Conservation (phyloP, 768 basidiomycete species). For the Lanmaoa pseudosensibilis region DNA sequence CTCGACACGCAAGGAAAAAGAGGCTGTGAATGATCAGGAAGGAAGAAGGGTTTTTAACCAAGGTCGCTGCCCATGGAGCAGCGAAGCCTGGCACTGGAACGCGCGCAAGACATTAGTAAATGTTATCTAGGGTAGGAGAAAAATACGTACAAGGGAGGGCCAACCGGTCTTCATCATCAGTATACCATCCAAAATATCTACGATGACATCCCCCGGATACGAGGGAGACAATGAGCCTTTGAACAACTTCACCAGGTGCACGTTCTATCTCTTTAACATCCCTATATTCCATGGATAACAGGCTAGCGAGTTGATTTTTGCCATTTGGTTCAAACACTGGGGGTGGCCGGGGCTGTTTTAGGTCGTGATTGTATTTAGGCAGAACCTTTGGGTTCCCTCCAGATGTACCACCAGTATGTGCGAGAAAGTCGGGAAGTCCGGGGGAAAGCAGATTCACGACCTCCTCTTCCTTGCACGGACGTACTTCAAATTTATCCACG, state of each 20-base stretch:
- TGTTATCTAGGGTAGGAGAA: not conserved
- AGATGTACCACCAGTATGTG: constrained; percentile 16
- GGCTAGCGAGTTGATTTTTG: not conserved
- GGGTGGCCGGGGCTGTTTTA: not conserved
- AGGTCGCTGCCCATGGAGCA: constrained; percentile 19
- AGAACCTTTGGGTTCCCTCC: constrained; percentile 12
- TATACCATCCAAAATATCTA: constrained; percentile 8
- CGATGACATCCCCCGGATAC: not conserved
- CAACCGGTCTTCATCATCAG: constrained; percentile 12
- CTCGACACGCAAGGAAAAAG: constrained; percentile 15
- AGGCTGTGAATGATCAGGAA: constrained; percentile 24
- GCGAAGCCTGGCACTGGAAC: constrained; percentile 11
- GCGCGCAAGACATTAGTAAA: not conserved
- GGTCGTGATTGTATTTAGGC: constrained; percentile 8
- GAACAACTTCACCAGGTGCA: constrained; percentile 1
- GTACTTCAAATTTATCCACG: constrained; percentile 9
- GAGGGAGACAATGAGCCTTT: constrained; percentile 9
- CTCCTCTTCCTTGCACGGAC: constrained; percentile 21
- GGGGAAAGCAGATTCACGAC: constrained; percentile 21
- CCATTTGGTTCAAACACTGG: not conserved
- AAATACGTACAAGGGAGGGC: not conserved
- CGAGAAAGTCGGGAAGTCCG: constrained; percentile 15
- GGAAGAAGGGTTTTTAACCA: constrained; percentile 12
- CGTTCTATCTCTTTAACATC: constrained; percentile 10
- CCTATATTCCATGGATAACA: not conserved